Evolutionary conservation across 495 filamentous ascomycete species (phyloP), one percentile per base, ranked within the genome.

Genomic region (Aspergillus sclerotiicarbonarius): DNA sequence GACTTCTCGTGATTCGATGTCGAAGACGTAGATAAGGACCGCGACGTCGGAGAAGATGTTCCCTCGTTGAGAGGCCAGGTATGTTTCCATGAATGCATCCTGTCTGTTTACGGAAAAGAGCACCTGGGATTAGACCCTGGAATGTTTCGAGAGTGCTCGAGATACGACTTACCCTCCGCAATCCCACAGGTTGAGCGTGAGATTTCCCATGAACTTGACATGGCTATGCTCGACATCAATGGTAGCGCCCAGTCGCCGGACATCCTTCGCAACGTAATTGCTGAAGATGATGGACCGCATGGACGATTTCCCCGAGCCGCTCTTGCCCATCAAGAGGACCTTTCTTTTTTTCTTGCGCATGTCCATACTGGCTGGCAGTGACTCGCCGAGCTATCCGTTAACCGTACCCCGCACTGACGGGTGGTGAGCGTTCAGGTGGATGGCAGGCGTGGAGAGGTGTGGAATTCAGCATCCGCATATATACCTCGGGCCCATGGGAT

Each of bases 241-340:
- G 4, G 94, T 98, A n/a, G 94, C 94, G 48, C 93, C 94, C 59
- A 98, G 75, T 30, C 94, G 80, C 25, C 94, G 87, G 6, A 96
- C 96, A 78, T 98, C 95, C 66, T 93, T 93, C 37, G 95, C 94
- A 50, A 97, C 89, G 63, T 96, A 97, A 72, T 98, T 98, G 76
- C 88, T 92, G 75, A 98, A 98, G 64, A 98, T 95, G 64, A 98
- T 98, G 55, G 88, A 92, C 53, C 95, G 84, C 94, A 98, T 98
- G 49, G 91, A 96, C 31, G 92, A 96, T 72, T 98, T 98, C n/a
- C 94, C 94, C n/a, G 93, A 96, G 57, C 94, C 94, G 60, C 89
- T 92, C 77, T 97, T 97, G 60, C 94, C 94, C 93, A 83, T 83
- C 41, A 83, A 57, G 13, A 83, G 71, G 32, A 83, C 79, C 76